A percentile compares a stretch with the other conserved stretches of the same genome.
These are phyloP conservation scores for Filobasidium floriforme DNA, from an alignment of 768 basidiomycete genomes.

Conservation along the genomic window DNA sequence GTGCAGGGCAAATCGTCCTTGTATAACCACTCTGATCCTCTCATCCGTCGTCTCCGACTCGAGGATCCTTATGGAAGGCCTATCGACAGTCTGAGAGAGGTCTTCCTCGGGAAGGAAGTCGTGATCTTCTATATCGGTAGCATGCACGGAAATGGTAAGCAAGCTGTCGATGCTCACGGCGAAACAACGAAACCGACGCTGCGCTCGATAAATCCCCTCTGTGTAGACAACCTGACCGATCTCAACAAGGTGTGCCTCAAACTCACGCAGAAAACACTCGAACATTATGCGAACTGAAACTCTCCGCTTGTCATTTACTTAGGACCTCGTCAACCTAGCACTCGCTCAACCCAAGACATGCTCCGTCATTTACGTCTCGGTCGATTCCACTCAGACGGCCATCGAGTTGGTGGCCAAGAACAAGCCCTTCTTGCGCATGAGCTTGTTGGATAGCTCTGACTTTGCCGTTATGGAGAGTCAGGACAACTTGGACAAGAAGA, in stretches of 20 bases:
- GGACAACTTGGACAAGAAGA: constrained; percentile 20
- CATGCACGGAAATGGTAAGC: constrained; percentile 28
- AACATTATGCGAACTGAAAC: not conserved
- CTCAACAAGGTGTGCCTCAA: not conserved
- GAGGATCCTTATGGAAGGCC: constrained; percentile 35
- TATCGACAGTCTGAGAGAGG: constrained; percentile 32
- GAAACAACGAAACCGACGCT: not conserved
- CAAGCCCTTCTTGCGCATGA: constrained; percentile 38
- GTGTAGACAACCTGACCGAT: not conserved
- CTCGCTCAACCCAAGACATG: constrained; percentile 27
- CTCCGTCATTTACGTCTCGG: constrained; percentile 40
- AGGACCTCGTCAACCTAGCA: constrained; percentile 32
- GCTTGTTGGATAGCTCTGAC: constrained; percentile 40
- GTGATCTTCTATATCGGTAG: constrained; percentile 41
- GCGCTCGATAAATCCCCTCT: no score
- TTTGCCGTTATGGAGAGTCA: constrained; percentile 31
- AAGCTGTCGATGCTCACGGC: not conserved
- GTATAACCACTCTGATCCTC: constrained; percentile 18
- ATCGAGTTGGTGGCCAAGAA: constrained; percentile 26
- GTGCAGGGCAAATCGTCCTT: constrained; percentile 16
- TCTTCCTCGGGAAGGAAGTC: constrained; percentile 36
- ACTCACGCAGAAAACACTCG: not conserved
- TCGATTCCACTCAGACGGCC: constrained; percentile 30
- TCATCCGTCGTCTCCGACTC: constrained; percentile 30
- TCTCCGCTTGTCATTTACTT: not conserved